Evolutionary conservation across 2,329 filamentous ascomycete genomes (phyloP).

Genomic region (Scedosporium aurantiacum): DNA sequence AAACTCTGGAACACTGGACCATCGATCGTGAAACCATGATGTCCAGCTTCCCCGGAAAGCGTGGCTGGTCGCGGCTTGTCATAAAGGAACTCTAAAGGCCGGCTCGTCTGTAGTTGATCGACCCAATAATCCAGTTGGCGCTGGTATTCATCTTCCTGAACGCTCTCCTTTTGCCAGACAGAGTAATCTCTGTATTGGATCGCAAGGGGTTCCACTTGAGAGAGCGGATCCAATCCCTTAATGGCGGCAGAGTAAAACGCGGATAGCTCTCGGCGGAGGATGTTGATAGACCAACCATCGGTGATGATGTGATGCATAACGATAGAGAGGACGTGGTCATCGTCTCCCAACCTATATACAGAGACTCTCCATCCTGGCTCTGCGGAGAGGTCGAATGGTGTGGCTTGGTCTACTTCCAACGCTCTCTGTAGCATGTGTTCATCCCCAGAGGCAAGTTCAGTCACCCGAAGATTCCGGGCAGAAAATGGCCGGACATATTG

Average conservation of each 20-base stretch:
- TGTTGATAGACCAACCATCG: slow-evolving; percentile 19
- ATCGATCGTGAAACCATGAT: not conserved
- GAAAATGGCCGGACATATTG: slow-evolving; percentile 8
- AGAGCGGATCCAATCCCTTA: slow-evolving; percentile 8
- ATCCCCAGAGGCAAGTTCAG: not conserved
- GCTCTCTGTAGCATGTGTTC: not conserved
- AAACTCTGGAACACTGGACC: slow-evolving; percentile 6
- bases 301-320: slow-evolving; percentile 19
- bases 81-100: slow-evolving; percentile 10
- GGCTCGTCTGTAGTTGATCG: slow-evolving; percentile 10
- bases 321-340: slow-evolving; percentile 15
- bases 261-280: slow-evolving; percentile 13
- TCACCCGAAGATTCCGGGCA: not conserved
- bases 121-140: slow-evolving; percentile 15
- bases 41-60: not conserved
- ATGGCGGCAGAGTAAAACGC: slow-evolving; percentile 12
- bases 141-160: slow-evolving; percentile 10
- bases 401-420: slow-evolving; percentile 11
- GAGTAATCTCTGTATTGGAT: slow-evolving; percentile 17
- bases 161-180: slow-evolving; percentile 12
- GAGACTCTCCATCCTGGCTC: slow-evolving; percentile 15
- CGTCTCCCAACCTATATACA: slow-evolving; percentile 7
- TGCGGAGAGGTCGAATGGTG: slow-evolving; percentile 13
- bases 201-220: slow-evolving; percentile 10
- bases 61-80: slow-evolving; percentile 5